Conservation (phyloP, 1,284 basidiomycete genomes). For the Leccinum fallax region DNA sequence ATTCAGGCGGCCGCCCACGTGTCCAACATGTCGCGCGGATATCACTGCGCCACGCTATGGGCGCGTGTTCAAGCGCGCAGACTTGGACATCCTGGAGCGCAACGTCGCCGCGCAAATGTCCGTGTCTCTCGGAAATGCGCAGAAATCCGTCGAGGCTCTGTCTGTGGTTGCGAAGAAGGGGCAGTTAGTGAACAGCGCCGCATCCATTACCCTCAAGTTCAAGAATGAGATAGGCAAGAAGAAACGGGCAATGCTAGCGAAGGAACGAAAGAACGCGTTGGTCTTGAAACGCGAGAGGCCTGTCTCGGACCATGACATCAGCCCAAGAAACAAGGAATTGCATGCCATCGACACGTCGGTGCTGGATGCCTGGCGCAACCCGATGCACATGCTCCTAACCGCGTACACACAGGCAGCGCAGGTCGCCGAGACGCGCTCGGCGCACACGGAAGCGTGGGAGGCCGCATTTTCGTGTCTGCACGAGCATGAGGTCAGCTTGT, state of each 20-base stretch:
- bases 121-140: conserved; percentile 38
- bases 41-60: conserved; percentile 60
- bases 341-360: conserved; percentile 38
- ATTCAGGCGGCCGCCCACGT: conserved; percentile 50
- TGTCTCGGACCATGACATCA: conserved; percentile 22
- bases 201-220: conserved; percentile 22
- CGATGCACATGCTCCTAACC: conserved; percentile 32
- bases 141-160: conserved; percentile 32
- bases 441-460: conserved; percentile 51
- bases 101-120: conserved; percentile 60
- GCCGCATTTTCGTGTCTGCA: conserved; percentile 47
- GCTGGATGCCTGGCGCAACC: conserved; percentile 38
- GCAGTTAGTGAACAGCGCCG: conserved; percentile 10
- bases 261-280: conserved; percentile 12
- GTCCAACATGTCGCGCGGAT: conserved; percentile 56
- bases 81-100: conserved; percentile 62
- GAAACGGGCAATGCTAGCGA: conserved; percentile 9
- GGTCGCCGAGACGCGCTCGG: conserved; percentile 42
- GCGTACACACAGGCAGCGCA: conserved; percentile 39
- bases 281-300: conserved; percentile 13
- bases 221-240: conserved; percentile 18
- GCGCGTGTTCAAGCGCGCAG: conserved; percentile 60
- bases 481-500: conserved; percentile 40
- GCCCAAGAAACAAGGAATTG: conserved; percentile 17
- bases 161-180: conserved; percentile 20